These are phyloP conservation scores for Penicillium glabrum DNA, from an alignment of 2,329 filamentous ascomycete species.

Conservation along the genomic window DNA sequence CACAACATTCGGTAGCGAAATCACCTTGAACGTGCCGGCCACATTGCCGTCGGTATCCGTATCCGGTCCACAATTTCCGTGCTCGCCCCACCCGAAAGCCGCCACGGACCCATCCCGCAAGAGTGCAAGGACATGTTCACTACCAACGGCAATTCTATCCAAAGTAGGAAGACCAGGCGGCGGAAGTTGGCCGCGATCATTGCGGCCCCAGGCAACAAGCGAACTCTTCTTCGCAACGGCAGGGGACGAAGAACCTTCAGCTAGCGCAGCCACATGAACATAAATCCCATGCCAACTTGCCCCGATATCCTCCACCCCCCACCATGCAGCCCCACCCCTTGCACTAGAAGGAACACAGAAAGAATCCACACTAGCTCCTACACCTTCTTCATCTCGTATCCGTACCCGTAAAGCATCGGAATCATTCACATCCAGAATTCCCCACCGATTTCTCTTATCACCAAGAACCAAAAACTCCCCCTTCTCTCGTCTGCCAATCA, in stretches of 20 bases:
- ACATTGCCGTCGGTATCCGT: slow-evolving; percentile 64
- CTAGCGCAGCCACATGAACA: slow-evolving; percentile 49
- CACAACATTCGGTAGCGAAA: slow-evolving; percentile 59
- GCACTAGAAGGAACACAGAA: background rate
- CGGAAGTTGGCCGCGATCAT: slow-evolving; percentile 80
- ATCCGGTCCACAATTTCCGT: slow-evolving; percentile 86
- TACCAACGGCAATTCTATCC: slow-evolving; percentile 72
- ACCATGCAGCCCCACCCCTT: background rate
- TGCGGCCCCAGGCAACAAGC: slow-evolving; percentile 74
- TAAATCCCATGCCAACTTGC: slow-evolving; percentile 84
- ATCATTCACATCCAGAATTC: slow-evolving; percentile 58
- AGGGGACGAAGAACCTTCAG: background rate
- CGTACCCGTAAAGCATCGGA: background rate
- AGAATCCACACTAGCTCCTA: slow-evolving; percentile 4
- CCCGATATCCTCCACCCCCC: slow-evolving; percentile 51
- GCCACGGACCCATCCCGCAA: slow-evolving; percentile 66
- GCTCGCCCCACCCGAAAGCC: slow-evolving; percentile 95
- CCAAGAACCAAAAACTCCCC: slow-evolving; percentile 70
- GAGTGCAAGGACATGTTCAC: slow-evolving; percentile 82
- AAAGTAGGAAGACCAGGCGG: slow-evolving; percentile 61
- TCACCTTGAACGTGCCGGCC: slow-evolving; percentile 66
- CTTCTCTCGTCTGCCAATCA: slow-evolving; percentile 56
- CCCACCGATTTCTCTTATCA: slow-evolving; percentile 65
- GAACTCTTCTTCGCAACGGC: slow-evolving; percentile 13
- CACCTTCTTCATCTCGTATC: background rate